A percentile compares a stretch with the other conserved stretches of the same genome.
Conservation (phyloP, 1,284 basidiomycete species). For the Phenoliferia sp. region DNA sequence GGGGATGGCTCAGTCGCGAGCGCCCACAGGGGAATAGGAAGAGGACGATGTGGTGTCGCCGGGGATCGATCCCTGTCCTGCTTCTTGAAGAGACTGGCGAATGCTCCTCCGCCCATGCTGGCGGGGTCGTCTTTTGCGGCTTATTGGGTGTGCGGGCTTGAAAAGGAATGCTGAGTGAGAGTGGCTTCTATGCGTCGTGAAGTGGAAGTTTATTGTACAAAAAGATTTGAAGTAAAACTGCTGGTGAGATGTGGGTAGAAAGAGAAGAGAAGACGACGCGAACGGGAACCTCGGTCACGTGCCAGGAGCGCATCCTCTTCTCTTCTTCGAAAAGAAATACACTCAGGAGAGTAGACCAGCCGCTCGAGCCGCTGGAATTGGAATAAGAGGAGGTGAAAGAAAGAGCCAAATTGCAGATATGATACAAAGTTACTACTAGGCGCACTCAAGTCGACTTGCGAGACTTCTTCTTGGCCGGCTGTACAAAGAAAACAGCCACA, state of each 20-base stretch:
- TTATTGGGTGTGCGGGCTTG: not conserved
- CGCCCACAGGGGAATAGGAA: not conserved
- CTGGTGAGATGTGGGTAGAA: no score
- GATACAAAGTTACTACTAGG: not conserved
- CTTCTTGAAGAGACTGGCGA: not conserved
- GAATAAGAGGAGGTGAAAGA: not conserved
- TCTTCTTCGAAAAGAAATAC: no score
- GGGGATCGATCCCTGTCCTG: not conserved
- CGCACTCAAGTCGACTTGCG: slow-evolving; percentile 17
- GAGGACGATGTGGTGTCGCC: not conserved
- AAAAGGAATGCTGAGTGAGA: not conserved
- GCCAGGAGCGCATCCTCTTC: no score
- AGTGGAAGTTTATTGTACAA: no score
- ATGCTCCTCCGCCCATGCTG: not conserved
- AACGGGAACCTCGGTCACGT: no score
- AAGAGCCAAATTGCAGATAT: not conserved
- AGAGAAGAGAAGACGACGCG: no score
- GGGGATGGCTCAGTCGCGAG: not conserved
- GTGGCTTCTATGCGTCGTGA: no score
- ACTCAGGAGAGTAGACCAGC: no score
- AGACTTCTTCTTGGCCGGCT: slow-evolving; percentile 31
- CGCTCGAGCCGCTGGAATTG: not conserved
- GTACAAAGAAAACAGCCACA: not conserved
- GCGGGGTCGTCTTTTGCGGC: not conserved
- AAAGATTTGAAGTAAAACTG: no score